Percentiles rank a stretch among this genome's conserved stretches.
Conservation (phyloP, 805 yeast genomes). For the Saccharomycopsis lassenensis region DNA sequence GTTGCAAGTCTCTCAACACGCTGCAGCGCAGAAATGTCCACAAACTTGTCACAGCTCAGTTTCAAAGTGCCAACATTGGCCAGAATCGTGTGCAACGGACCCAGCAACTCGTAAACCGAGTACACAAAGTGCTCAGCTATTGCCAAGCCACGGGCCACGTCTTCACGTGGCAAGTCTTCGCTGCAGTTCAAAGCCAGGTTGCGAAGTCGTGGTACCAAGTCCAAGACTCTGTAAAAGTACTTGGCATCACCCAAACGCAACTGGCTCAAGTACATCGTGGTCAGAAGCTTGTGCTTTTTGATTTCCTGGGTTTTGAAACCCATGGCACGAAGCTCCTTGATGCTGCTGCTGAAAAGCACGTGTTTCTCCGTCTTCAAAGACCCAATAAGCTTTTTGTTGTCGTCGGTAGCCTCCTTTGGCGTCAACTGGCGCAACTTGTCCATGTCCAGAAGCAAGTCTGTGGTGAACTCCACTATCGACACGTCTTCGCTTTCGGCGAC, state of each 20-base stretch:
- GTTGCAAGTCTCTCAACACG: no score
- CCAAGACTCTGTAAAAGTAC: conserved; percentile 61
- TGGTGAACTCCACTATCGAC: no score
- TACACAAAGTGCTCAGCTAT: conserved; percentile 61
- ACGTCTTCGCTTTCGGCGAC: no score
- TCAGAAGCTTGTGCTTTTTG: conserved; percentile 36
- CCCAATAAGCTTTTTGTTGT: conserved; percentile 58
- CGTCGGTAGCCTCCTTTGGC: conserved; percentile 60
- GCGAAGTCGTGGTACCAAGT: conserved; percentile 70
- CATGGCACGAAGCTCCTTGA: conserved; percentile 61
- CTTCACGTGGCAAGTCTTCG: conserved; percentile 66
- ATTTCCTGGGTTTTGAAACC: conserved; percentile 62
- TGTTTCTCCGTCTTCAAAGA: conserved; percentile 74
- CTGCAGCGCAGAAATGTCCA: no score
- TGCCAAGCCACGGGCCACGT: conserved; percentile 67
- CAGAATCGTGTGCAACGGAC: conserved; percentile 33
- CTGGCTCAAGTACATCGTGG: conserved; percentile 47
- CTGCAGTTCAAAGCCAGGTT: conserved; percentile 48
- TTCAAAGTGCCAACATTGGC: conserved; percentile 29
- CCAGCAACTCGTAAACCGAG: conserved; percentile 42
- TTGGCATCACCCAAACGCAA: conserved; percentile 35
- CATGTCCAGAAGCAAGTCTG: conserved; percentile 48
- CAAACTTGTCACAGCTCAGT: no score
- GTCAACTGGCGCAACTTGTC: conserved; percentile 63
- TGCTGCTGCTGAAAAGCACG: conserved; percentile 62